Base-by-base conservation (phyloP, 2,329 filamentous ascomycete genomes). In the Trichoderma pleuroti region DNA sequence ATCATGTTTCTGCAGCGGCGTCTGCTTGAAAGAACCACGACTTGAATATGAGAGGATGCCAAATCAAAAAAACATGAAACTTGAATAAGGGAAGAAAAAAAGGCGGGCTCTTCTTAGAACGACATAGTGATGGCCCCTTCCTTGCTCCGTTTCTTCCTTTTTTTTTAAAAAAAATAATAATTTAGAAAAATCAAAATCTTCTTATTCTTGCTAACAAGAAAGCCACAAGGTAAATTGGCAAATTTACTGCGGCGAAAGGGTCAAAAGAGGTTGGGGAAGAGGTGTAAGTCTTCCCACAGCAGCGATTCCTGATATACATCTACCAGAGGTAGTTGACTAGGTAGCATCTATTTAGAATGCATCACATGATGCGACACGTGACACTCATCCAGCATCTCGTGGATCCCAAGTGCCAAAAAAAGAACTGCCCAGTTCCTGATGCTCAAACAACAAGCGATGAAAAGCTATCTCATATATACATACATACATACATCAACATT, bases 1-100 rank as follows among this genome's bases (percentile, higher is more conserved):
- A 78, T 76, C 73, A 71, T 77, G 49, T 70, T 71, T 63, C 24
- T 46, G 39, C 9, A 30, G 26, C 30, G 18, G 30, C 30, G 67
- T 24, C n/a, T 16, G 30, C 12, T 16, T 9, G 49, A 34, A 54
- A n/a, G 24, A 16, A 61, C 71, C 63, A 30, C n/a, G 14, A 21
- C 36, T 28, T 4, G 54, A 39, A 70, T 52, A 18, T 69, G 62
- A 60, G 68, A 52, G 30, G 8, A 36, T 32, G 10, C 54, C 36
- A 28, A 39, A 18, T 60, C 21, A 11, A 39, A 11, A 39, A 56
- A 6, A 5, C 6, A 60, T 18, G 5, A 46, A 49, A 36, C 7
- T 68, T 28, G 4, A 42, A 18, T 26, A 56, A 34, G 32, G 28
- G 42, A 56, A 24, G 34, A 34, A 34, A 24, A 49, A 34, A 34